These are phyloP conservation scores for Juglanconis juglandina DNA, from an alignment of 2,329 filamentous ascomycete species.

Conservation along the genomic window DNA sequence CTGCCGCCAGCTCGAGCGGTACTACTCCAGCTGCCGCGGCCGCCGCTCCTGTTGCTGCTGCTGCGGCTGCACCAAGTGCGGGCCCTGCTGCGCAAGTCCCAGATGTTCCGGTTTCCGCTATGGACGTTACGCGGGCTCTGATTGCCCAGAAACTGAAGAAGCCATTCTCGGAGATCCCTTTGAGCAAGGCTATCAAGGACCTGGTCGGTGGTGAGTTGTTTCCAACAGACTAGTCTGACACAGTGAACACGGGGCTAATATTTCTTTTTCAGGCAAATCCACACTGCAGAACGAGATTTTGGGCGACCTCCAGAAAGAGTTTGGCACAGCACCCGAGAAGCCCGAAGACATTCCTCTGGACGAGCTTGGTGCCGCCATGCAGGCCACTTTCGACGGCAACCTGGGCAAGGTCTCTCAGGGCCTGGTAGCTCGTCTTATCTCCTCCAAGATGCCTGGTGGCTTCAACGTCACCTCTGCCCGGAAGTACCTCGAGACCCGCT, in stretches of 20 bases:
- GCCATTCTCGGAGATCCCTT: slow-evolving; percentile 77
- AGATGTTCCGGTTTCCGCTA: slow-evolving; percentile 81
- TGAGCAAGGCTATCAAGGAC: slow-evolving; percentile 98
- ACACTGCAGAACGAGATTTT: slow-evolving; percentile 98
- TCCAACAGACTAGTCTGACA: background rate
- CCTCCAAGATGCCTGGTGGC: slow-evolving; percentile 98
- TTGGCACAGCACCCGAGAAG: slow-evolving; percentile 96
- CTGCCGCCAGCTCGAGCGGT: slow-evolving; percentile 47
- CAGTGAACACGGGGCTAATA: slow-evolving; percentile 11
- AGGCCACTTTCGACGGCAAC: slow-evolving; percentile 97
- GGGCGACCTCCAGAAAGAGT: slow-evolving; percentile 96
- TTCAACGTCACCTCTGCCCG: slow-evolving; percentile 97
- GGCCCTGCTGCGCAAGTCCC: slow-evolving; percentile 84
- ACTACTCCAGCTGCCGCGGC: slow-evolving; percentile 53
- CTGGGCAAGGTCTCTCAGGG: slow-evolving; percentile 95
- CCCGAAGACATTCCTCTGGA: slow-evolving; percentile 96
- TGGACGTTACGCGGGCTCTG: slow-evolving; percentile 84
- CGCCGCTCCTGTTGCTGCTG: slow-evolving; percentile 50
- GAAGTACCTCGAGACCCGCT: slow-evolving; percentile 92
- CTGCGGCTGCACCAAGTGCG: slow-evolving; percentile 64
- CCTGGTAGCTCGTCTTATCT: slow-evolving; percentile 89
- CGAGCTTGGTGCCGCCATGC: slow-evolving; percentile 91
- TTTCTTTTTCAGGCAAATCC: slow-evolving; percentile 72
- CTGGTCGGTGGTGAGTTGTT: slow-evolving; percentile 80
- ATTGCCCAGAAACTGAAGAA: slow-evolving; percentile 99